Conservation (phyloP, 495 filamentous ascomycete genomes). For the Diplogelasinospora grovesii region DNA sequence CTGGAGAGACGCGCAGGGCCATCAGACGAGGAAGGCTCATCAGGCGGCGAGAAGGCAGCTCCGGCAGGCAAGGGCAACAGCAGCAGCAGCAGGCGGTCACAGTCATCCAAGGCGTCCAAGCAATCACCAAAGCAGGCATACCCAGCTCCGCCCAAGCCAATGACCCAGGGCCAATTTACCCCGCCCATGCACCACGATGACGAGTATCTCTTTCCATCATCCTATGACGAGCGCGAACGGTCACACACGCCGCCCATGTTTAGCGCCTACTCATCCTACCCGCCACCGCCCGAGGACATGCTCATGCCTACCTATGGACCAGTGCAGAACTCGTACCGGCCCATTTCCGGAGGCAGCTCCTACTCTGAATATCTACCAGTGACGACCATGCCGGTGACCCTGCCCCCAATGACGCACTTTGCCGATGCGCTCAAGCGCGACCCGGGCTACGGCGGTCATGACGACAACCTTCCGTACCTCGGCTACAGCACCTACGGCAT, state of each 20-base stretch:
- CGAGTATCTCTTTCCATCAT: constrained; percentile 38
- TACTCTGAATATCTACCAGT: constrained; percentile 60
- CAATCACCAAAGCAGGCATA: constrained; percentile 30
- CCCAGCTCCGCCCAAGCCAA: constrained; percentile 28
- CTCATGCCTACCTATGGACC: constrained; percentile 57
- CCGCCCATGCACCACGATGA: constrained; percentile 48
- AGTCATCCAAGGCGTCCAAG: constrained; percentile 33
- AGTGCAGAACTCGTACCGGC: constrained; percentile 57
- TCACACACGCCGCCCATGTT: constrained; percentile 69
- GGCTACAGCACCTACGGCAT: constrained; percentile 68
- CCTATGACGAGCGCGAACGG: constrained; percentile 50
- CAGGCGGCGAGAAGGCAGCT: constrained; percentile 43
- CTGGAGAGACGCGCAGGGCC: constrained; percentile 88
- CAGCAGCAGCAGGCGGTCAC: too few species aligned
- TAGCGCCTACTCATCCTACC: constrained; percentile 57
- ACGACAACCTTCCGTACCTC: constrained; percentile 69
- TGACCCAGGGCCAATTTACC: constrained; percentile 53
- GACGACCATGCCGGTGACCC: constrained; percentile 46
- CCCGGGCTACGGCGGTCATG: constrained; percentile 39
- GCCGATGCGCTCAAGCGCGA: constrained; percentile 58
- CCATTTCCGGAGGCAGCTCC: constrained; percentile 54
- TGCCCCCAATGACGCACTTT: constrained; percentile 63
- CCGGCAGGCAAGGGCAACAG: constrained; percentile 39
- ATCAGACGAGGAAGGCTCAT: constrained; percentile 58
- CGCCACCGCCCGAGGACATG: constrained; percentile 60